Evolutionary conservation across 495 filamentous ascomycete species (phyloP).

Genomic region (Aspergillus taichungensis): DNA sequence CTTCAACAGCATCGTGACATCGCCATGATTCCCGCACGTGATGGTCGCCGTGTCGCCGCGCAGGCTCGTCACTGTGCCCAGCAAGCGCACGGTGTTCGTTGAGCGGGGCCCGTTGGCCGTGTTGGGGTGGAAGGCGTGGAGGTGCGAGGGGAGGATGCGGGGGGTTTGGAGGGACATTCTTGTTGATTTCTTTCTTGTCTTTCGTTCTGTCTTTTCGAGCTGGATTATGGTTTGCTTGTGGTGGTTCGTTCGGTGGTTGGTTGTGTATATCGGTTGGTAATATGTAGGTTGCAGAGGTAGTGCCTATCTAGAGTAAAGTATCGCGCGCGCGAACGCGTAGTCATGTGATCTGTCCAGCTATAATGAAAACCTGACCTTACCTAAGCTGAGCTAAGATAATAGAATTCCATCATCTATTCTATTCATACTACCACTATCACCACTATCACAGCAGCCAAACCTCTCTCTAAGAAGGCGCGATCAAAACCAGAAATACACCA

Average conservation of each 20-base stretch:
- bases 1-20: slow-evolving; percentile 63
- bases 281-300: background rate
- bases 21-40: slow-evolving; percentile 56
- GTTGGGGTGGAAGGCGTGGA: slow-evolving; percentile 53
- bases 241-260: background rate
- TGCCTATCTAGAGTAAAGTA: background rate
- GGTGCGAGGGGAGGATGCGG: slow-evolving; percentile 58
- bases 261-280: background rate
- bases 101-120: slow-evolving; percentile 20
- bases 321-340: slow-evolving; percentile 5
- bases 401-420: too few species aligned
- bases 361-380: too few species aligned
- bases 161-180: slow-evolving; percentile 52
- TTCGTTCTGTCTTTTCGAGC: slow-evolving; percentile 10
- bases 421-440: too few species aligned
- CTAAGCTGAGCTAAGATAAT: too few species aligned
- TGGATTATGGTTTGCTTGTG: background rate
- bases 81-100: slow-evolving; percentile 66
- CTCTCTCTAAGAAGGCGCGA: too few species aligned
- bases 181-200: slow-evolving; percentile 9
- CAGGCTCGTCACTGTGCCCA: slow-evolving; percentile 75
- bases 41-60: slow-evolving; percentile 75
- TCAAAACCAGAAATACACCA: too few species aligned
- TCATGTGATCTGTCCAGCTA: slow-evolving; percentile 3
- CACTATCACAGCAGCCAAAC: too few species aligned